phyloP scores from a whole-genome alignment of 768 basidiomycete genomes.

The Tubosaeta sp. region DNA sequence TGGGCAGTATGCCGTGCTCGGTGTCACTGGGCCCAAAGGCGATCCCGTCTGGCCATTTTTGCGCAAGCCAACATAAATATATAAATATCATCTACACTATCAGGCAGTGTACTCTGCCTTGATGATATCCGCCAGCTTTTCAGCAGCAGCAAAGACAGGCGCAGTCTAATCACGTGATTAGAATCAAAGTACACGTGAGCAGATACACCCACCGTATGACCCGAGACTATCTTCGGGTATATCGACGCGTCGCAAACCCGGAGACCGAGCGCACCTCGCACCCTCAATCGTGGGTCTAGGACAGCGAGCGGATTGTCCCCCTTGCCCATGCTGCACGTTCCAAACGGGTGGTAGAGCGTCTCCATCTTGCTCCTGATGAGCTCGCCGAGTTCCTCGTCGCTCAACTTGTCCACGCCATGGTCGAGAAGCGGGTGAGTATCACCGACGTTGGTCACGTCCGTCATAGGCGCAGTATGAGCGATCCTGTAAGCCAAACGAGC shows the following conservation, averaged over 20 bases:
- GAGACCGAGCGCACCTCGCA: constrained; percentile 41
- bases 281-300: constrained; percentile 39
- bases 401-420: constrained; percentile 32
- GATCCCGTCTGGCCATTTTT: constrained; percentile 32
- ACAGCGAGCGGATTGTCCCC: constrained; percentile 39
- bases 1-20: constrained; percentile 78
- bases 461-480: constrained; percentile 36
- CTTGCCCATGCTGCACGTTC: constrained; percentile 35
- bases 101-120: constrained; percentile 23
- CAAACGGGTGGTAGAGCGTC: constrained; percentile 43
- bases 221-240: constrained; percentile 40
- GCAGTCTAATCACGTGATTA: constrained; percentile 19
- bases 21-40: constrained; percentile 30
- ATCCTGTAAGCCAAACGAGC: constrained; percentile 37
- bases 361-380: constrained; percentile 32
- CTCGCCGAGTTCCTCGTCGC: constrained; percentile 34
- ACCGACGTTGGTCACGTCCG: constrained; percentile 32
- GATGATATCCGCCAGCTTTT: constrained; percentile 33
- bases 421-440: constrained; percentile 31
- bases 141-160: constrained; percentile 30
- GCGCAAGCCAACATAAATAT: not conserved
- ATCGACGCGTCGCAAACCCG: constrained; percentile 46
- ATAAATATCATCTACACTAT: not conserved
- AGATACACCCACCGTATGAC: constrained; percentile 39
- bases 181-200: not conserved